A percentile compares a stretch with the other conserved stretches of the same genome.
These are phyloP conservation scores for Vigna trinervia DNA, from an alignment of 306 rosid species.

Conservation along the genomic window DNA sequence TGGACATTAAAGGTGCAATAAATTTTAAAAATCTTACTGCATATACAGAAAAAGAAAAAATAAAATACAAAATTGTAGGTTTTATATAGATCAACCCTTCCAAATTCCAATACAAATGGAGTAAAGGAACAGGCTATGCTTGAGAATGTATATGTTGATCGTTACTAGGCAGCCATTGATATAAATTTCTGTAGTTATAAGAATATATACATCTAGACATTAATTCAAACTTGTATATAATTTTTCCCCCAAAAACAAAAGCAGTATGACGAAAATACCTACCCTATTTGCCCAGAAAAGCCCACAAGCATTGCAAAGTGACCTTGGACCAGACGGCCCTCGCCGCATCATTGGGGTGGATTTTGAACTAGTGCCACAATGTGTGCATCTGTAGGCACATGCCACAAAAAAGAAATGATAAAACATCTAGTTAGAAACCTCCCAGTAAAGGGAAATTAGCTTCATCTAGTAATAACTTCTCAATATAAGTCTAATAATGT, in stretches of 20 bases:
- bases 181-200: background rate
- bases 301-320: slow-evolving; percentile 98
- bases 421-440: slow-evolving; percentile 19
- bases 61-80: background rate
- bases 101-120: slow-evolving; percentile 7
- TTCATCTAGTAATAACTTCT: slow-evolving; percentile 4
- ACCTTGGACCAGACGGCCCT: slow-evolving; percentile 93
- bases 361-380: slow-evolving; percentile 89
- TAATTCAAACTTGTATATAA: background rate
- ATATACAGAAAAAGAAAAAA: background rate
- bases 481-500: slow-evolving; percentile 24
- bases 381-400: slow-evolving; percentile 68
- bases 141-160: background rate
- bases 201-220: background rate
- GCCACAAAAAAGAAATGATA: slow-evolving; percentile 39
- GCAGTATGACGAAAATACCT: slow-evolving; percentile 44
- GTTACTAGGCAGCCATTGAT: background rate
- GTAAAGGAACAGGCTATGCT: slow-evolving; percentile 3
- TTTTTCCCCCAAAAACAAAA: background rate
- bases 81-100: slow-evolving; percentile 8
- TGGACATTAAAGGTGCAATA: slow-evolving; percentile 8
- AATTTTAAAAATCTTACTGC: background rate
- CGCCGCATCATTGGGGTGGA: slow-evolving; percentile 98
- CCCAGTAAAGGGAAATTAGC: slow-evolving; percentile 14
- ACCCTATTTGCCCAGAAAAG: slow-evolving; percentile 98